phyloP scores from a whole-genome alignment of 2,329 filamentous ascomycete species.

The Claviceps africana region DNA sequence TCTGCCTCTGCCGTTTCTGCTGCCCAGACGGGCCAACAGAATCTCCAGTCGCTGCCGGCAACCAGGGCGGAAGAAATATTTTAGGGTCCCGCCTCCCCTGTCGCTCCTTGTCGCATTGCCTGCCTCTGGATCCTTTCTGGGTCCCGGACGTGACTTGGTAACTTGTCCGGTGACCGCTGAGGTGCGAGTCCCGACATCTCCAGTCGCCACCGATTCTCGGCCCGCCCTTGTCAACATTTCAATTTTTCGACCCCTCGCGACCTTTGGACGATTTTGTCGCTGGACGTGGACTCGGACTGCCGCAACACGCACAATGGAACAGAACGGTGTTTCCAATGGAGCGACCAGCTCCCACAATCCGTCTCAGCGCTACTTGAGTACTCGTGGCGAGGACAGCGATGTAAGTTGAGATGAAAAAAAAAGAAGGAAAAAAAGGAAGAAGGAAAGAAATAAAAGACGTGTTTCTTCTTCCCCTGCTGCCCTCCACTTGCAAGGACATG shows the following conservation, averaged over 20 bases:
- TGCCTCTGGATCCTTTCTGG: not conserved
- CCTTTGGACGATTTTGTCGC: not conserved
- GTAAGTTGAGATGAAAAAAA: slow-evolving; percentile 17
- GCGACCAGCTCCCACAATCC: slow-evolving; percentile 24
- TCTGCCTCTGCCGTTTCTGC: too few relatives aligned
- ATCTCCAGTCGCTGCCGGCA: too few relatives aligned
- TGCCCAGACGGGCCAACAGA: too few relatives aligned
- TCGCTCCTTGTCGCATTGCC: not conserved
- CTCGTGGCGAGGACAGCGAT: slow-evolving; percentile 34
- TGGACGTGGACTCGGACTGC: not conserved
- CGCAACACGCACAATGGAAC: slow-evolving; percentile 22
- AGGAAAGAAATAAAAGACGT: not conserved
- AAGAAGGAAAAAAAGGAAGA: too few relatives aligned
- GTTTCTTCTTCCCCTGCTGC: not conserved
- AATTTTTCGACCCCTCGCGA: not conserved
- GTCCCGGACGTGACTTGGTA: not conserved
- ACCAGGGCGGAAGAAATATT: not conserved
- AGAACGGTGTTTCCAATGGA: slow-evolving; percentile 23
- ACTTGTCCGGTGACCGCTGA: too few relatives aligned
- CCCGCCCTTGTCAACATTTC: slow-evolving; percentile 2
- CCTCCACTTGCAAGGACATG: not conserved
- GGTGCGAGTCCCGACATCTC: not conserved
- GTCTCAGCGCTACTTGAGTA: slow-evolving; percentile 37
- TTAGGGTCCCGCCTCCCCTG: not conserved
- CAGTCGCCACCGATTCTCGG: slow-evolving; percentile 3